Evolutionary conservation across 108 stramenopile species (phyloP).

Genomic region (Parietichytrium sp.): DNA sequence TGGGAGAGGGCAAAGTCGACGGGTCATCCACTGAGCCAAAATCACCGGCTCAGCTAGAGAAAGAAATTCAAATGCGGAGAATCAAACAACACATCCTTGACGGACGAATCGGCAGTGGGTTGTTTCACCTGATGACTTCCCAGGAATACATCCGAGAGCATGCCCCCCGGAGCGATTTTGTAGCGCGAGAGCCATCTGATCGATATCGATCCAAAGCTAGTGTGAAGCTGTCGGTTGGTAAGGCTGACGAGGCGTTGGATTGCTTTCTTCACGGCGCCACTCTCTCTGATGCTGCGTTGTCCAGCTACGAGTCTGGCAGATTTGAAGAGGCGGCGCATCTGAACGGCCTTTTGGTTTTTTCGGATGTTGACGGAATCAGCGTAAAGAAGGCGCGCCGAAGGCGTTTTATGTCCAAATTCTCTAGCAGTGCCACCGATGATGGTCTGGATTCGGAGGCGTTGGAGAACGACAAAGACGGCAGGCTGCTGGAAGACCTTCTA

Average conservation of each 20-base stretch:
- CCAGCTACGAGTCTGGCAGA: neutral
- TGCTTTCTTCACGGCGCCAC: neutral
- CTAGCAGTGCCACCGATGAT: neutral
- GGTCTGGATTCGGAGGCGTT: neutral
- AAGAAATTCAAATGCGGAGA: too few relatives aligned
- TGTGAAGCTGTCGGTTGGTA: neutral
- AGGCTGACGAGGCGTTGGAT: constrained; percentile 5
- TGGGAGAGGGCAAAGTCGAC: too few relatives aligned
- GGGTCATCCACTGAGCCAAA: too few relatives aligned
- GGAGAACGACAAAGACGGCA: neutral
- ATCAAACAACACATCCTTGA: too few relatives aligned
- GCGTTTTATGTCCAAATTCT: too few relatives aligned
- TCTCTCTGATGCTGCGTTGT: neutral
- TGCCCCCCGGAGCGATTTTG: too few relatives aligned
- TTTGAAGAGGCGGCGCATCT: neutral
- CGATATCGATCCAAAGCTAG: neutral
- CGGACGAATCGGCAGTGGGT: too few relatives aligned
- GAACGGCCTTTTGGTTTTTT: neutral
- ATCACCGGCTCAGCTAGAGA: too few relatives aligned
- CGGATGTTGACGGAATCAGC: neutral
- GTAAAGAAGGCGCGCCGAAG: too few relatives aligned
- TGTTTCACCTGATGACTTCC: neutral
- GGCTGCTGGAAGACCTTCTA: neutral
- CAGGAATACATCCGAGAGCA: too few relatives aligned
- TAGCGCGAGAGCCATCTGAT: too few relatives aligned